Conservation (phyloP, 75 land plant species). For the Cupressus sempervirens region DNA sequence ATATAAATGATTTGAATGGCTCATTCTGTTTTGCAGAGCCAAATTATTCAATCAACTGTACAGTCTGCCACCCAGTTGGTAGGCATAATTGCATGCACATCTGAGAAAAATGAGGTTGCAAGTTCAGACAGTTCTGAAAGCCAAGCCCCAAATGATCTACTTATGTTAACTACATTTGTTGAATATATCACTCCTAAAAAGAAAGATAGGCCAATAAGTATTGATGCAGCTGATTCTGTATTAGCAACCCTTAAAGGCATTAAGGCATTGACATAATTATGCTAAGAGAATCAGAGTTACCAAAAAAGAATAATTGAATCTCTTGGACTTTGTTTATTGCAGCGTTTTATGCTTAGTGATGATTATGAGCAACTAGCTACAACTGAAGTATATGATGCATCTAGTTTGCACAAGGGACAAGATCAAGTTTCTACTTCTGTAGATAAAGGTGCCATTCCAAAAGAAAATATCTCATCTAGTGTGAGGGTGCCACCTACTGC, state of each 20-base stretch:
- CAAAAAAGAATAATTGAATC: constrained; percentile 59
- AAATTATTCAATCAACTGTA: too few species aligned
- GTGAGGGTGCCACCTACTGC: too few species aligned
- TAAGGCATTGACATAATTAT: constrained; percentile 82
- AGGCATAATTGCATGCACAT: too few species aligned
- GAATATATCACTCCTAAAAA: constrained; percentile 34
- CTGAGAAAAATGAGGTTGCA: too few species aligned
- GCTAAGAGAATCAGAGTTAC: constrained; percentile 55
- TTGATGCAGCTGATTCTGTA: constrained; percentile 72
- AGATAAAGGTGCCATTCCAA: too few species aligned
- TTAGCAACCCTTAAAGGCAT: constrained; percentile 72
- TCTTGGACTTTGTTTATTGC: constrained; percentile 71
- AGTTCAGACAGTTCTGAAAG: too few species aligned
- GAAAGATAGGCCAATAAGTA: constrained; percentile 28
- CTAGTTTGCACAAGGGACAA: constrained; percentile 32
- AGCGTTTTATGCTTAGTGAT: too few species aligned
- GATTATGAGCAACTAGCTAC: constrained; percentile 87
- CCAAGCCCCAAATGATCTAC: constrained; percentile 57
- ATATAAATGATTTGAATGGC: too few species aligned
- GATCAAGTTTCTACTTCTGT: constrained; percentile 17
- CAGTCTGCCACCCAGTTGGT: too few species aligned
- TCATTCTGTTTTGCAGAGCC: too few species aligned
- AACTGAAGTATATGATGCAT: constrained; percentile 58
- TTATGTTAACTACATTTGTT: constrained; percentile 58
- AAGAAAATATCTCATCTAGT: too few species aligned